These are phyloP conservation scores for Plasmodium gonderi DNA, from an alignment of 169 alveolate species.

Conservation along the genomic window DNA sequence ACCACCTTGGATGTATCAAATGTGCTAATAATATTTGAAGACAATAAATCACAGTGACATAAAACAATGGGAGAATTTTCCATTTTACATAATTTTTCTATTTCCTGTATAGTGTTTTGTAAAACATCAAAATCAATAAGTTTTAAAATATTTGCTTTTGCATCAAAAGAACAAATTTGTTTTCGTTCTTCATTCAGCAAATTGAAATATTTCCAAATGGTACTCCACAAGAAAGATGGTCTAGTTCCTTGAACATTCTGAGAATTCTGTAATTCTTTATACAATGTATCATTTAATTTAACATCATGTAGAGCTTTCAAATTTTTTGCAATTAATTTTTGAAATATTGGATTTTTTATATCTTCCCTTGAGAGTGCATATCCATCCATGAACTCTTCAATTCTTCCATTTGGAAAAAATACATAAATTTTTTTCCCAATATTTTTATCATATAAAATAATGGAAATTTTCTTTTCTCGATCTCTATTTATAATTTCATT, in stretches of 20 bases:
- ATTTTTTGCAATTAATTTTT: conserved; percentile 77
- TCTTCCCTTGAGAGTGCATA: conserved; percentile 78
- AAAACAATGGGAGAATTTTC: conserved; percentile 83
- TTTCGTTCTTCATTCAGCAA: conserved; percentile 38
- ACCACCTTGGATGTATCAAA: background rate
- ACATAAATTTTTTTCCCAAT: conserved; percentile 80
- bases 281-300: conserved; percentile 70
- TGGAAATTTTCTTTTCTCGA: conserved; percentile 78
- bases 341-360: conserved; percentile 63
- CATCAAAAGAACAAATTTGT: background rate
- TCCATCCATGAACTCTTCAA: conserved; percentile 86
- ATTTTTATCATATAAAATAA: conserved; percentile 74
- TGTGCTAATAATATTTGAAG: conserved; percentile 78
- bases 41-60: conserved; percentile 82
- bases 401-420: conserved; percentile 79
- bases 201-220: conserved; percentile 80
- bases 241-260: conserved; percentile 36
- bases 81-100: conserved; percentile 74
- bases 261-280: conserved; percentile 36
- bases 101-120: conserved; percentile 14
- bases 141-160: conserved; percentile 39
- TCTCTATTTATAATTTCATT: conserved; percentile 79
- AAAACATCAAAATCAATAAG: conserved; percentile 11
- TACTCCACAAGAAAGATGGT: conserved; percentile 79
- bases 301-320: conserved; percentile 74